Percentiles rank a stretch among this genome's conserved stretches.
These are phyloP conservation scores for Trifolium subterraneum DNA, from an alignment of 306 rosid species.

Conservation along the genomic window DNA sequence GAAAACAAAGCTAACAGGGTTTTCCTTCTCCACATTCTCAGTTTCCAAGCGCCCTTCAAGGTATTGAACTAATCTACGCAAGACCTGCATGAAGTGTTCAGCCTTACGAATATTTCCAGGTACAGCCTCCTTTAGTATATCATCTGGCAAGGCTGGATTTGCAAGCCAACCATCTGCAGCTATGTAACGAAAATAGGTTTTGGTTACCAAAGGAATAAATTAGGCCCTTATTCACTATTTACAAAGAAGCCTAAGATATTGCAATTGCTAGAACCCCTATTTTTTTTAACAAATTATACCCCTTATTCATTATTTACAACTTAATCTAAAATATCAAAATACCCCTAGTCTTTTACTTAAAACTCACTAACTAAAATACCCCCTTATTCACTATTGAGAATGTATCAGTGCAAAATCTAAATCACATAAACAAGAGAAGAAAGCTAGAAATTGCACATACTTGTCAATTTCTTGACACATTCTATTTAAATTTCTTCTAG, in stretches of 20 bases:
- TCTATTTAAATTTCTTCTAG: slow-evolving; percentile 81
- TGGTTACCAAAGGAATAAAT: slow-evolving; percentile 18
- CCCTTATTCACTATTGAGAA: background rate
- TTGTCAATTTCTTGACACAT: slow-evolving; percentile 90
- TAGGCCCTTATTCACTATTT: slow-evolving; percentile 16
- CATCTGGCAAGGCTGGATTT: slow-evolving; percentile 94
- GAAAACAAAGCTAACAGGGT: slow-evolving; percentile 72
- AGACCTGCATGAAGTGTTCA: slow-evolving; percentile 83
- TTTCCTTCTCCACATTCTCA: slow-evolving; percentile 90
- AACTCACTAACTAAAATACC: background rate
- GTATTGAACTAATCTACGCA: slow-evolving; percentile 87
- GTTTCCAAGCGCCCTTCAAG: slow-evolving; percentile 90
- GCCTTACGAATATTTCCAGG: slow-evolving; percentile 97
- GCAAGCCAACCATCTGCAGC: slow-evolving; percentile 86
- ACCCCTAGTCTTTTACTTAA: background rate
- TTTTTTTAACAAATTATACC: too few relatives aligned
- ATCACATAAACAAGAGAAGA: slow-evolving; percentile 23
- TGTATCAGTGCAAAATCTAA: slow-evolving; percentile 3
- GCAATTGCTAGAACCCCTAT: background rate
- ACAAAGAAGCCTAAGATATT: background rate
- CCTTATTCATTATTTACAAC: background rate
- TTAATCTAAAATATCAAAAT: background rate
- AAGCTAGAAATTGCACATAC: slow-evolving; percentile 54
- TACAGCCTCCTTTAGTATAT: slow-evolving; percentile 94
- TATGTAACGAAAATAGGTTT: slow-evolving; percentile 47